Conservation (phyloP, 768 basidiomycete genomes). For the Tremella fuciformis region DNA sequence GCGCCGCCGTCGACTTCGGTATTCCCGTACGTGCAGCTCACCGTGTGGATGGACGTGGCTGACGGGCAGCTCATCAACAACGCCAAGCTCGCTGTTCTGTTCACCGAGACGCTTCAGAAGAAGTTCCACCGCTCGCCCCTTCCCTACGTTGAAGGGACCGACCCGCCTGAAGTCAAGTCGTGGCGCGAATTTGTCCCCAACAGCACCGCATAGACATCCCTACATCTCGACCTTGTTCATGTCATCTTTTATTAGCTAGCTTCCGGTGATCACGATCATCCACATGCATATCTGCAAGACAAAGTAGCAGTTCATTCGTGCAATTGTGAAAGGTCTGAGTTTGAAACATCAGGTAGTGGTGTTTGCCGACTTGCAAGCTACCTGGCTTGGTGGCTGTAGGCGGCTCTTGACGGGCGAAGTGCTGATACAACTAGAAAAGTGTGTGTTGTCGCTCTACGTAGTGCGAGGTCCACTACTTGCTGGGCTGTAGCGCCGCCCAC, state of each 20-base stretch:
- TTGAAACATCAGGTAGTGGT: no score
- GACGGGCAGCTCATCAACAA: conserved; percentile 71
- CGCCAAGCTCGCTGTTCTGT: conserved; percentile 79
- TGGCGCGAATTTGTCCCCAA: conserved; percentile 68
- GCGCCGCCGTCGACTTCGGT: conserved; percentile 95
- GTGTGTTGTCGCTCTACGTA: no score
- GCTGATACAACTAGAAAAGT: no score
- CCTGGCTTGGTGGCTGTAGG: no score
- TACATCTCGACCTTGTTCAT: neutral
- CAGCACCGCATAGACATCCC: conserved; percentile 10
- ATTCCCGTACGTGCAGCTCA: conserved; percentile 53
- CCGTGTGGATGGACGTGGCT: conserved; percentile 1
- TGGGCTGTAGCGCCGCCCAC: conserved; percentile 58
- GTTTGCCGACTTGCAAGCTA: no score
- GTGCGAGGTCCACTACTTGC: neutral
- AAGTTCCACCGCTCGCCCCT: conserved; percentile 38
- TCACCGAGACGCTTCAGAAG: conserved; percentile 71
- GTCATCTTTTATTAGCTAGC: neutral
- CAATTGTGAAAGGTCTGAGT: no score
- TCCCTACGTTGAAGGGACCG: conserved; percentile 77
- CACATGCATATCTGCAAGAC: no score
- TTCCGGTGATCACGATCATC: neutral
- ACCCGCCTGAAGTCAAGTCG: conserved; percentile 82
- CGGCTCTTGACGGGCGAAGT: no score
- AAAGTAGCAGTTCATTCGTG: no score